Percentiles rank a stretch among this genome's conserved stretches.
Evolutionary conservation across 805 yeast genomes (phyloP).

Genomic region (Candida vaughaniae): DNA sequence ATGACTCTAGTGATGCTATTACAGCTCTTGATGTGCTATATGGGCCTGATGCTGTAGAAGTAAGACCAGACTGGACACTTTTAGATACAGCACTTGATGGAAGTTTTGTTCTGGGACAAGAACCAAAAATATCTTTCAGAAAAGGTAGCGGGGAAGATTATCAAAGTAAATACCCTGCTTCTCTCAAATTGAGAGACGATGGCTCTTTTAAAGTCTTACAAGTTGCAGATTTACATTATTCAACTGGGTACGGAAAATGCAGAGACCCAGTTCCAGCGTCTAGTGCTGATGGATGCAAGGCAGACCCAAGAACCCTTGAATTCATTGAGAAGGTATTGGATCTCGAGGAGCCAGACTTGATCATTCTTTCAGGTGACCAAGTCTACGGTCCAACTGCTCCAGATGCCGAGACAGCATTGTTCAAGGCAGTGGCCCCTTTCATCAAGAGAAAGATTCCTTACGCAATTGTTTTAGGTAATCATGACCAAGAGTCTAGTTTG

Average conservation of each 20-base stretch:
- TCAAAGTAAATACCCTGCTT: constrained; percentile 23
- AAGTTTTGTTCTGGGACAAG: constrained; percentile 17
- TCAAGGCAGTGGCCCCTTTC: constrained; percentile 72
- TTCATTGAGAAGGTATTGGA: constrained; percentile 68
- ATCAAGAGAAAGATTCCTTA: constrained; percentile 70
- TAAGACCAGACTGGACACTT: constrained; percentile 67
- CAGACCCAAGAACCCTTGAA: constrained; percentile 67
- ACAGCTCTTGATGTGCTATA: constrained; percentile 67
- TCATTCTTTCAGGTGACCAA: constrained; percentile 89
- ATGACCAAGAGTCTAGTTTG: constrained; percentile 83
- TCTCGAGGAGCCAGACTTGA: constrained; percentile 77
- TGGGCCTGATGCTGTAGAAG: constrained; percentile 73
- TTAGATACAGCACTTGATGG: constrained; percentile 23
- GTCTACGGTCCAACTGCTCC: constrained; percentile 76
- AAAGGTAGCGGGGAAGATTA: constrained; percentile 32
- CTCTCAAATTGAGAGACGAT: constrained; percentile 35
- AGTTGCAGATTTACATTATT: constrained; percentile 85
- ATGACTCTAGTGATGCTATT: constrained; percentile 35
- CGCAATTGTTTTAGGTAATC: constrained; percentile 87
- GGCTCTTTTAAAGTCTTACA: constrained; percentile 76
- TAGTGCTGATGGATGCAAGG: constrained; percentile 55
- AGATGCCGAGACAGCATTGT: constrained; percentile 76
- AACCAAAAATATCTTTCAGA: constrained; percentile 31
- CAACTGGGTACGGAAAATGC: constrained; percentile 81
- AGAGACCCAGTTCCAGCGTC: constrained; percentile 65